Evolutionary conservation across 495 filamentous ascomycete species (phyloP).

Genomic region (Podospora sp.): DNA sequence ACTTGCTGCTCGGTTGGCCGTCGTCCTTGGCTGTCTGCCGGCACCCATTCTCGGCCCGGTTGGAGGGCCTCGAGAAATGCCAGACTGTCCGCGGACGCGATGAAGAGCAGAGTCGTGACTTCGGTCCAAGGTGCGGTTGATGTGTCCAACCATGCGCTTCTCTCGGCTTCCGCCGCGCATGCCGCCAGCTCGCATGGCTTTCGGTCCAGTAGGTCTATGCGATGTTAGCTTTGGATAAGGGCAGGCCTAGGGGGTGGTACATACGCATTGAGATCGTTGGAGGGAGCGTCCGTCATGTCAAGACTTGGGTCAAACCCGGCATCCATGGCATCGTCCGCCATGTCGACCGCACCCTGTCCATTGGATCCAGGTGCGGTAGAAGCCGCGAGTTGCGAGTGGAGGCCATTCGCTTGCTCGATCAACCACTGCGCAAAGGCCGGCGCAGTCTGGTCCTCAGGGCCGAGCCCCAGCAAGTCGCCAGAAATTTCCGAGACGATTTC

Average conservation of each 20-base stretch:
- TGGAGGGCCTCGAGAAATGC: slow-evolving; percentile 72
- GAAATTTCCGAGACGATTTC: slow-evolving; percentile 88
- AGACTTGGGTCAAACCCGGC: slow-evolving; percentile 65
- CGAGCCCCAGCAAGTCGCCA: slow-evolving; percentile 81
- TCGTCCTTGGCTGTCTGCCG: slow-evolving; percentile 55
- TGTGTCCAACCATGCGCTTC: slow-evolving; percentile 82
- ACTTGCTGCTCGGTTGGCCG: slow-evolving; percentile 45
- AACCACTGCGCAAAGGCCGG: slow-evolving; percentile 88
- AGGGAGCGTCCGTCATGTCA: slow-evolving; percentile 49
- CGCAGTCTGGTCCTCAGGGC: slow-evolving; percentile 79
- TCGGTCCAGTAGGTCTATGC: slow-evolving; percentile 85
- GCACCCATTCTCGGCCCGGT: slow-evolving; percentile 67
- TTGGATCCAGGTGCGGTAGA: slow-evolving; percentile 37
- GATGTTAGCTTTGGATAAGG: slow-evolving; percentile 32
- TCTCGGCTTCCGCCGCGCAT: slow-evolving; percentile 53
- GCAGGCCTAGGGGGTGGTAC: slow-evolving; percentile 34
- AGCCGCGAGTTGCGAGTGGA: slow-evolving; percentile 64
- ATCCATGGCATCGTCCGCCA: slow-evolving; percentile 31
- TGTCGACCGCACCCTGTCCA: slow-evolving; percentile 22
- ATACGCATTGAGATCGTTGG: slow-evolving; percentile 67
- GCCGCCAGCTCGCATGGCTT: slow-evolving; percentile 83
- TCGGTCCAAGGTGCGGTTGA: slow-evolving; percentile 85
- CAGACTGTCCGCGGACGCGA: slow-evolving; percentile 72
- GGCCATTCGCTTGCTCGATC: slow-evolving; percentile 74
- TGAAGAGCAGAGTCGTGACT: slow-evolving; percentile 73